Base-by-base conservation (phyloP, 1,284 basidiomycete genomes). In the Rhodotorula sp. region DNA sequence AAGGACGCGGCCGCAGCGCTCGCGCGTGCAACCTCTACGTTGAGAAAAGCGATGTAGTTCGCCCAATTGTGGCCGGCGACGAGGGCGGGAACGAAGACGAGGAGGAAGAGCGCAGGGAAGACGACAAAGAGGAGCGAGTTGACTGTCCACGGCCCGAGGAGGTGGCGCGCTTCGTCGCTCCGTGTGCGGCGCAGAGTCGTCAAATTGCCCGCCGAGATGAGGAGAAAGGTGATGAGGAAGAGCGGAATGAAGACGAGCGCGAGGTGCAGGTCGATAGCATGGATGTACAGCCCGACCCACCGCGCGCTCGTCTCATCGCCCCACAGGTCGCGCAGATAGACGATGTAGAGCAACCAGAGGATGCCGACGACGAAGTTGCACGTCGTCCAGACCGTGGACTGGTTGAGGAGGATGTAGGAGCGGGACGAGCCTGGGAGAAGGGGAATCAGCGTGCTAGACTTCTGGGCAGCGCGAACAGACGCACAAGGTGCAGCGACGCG, bases 181-280 rank as follows among this genome's bases (percentile, higher is more conserved):
- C 46, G 19, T 8, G 3, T 21, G 21, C 19, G 3, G 22, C 46
- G 17, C 46, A 48, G 9, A 8, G 46, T 48, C 3, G 56, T 39
- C n/a, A 65, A 34, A 34, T 58, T 65, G 13, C 54, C 50, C 9
- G 55, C 50, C 12, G 44, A 27, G 44, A 58, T 44, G 41, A 44
- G 25, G 54, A 54, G 44, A 12, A 27, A 46, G n/a, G 63, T 65
- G 13, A 44, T 36, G 44, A 65, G 63, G 36, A 29, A 57, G 55
- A 50, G 46, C 19, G 32, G 46, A 44, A 58, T 36, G 55, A n/a
- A 58, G 21, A 32, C 34, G 21, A 46, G 41, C 25, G 32, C 25
- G 27, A 48, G 4, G 34, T 21, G 12, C 0, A 48, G 21, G 44
- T 57, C n/a, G 44, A 48, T 6, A 12, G 41, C 37, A 55, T 65